Base-by-base conservation (phyloP, 345 rosid species). In the Adansonia digitata region DNA sequence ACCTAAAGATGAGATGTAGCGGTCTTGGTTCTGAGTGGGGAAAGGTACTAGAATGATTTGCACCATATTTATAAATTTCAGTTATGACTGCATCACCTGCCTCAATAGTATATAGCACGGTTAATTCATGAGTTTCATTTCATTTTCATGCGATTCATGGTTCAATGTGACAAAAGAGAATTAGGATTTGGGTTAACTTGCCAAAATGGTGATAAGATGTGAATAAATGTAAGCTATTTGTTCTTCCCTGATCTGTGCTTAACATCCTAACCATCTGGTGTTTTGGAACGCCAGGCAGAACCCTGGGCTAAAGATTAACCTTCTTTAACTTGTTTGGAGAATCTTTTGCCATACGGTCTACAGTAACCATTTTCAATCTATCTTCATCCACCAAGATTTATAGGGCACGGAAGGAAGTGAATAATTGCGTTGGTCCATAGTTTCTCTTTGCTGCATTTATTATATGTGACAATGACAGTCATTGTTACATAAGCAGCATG, bases 1-100 rank as follows among this genome's bases (percentile, higher is more conserved):
- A 85, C 90, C 79, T 95, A 79, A 95, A 95, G 94, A 95, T 95
- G 98, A 91, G 99, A 84, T 91, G 96, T 81, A 80, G 92, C 14
- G 93, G 94, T 69, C 96, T 93, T 72, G 91, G 85, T 74, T 77
- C 97, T 14, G 92, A 90, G 75, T 95, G 99, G 99, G 95, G 97
- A 74, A 92, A 95, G 96, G 98, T 94, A 87, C 35, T 56, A 11
- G 49, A 69, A 39, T 71, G n/a, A n/a, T 71, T 63, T 59, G 8
- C 73, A n/a, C 8, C 46, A 10, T 51, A n/a, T 69, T 48, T 69
- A n/a, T 31, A 31, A 31, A 69, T n/a, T n/a, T 20, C 46, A 4
- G 69, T 37, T 39, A 3, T 37, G 24, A 63, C 27, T 10, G 48
- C 46, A 63, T 37, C 17, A 37, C 37, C 46, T n/a, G 5, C 15